Evolutionary conservation across 306 rosid species (phyloP), one percentile per base, ranked within the genome.

Genomic region (Hippophae tibetana): DNA sequence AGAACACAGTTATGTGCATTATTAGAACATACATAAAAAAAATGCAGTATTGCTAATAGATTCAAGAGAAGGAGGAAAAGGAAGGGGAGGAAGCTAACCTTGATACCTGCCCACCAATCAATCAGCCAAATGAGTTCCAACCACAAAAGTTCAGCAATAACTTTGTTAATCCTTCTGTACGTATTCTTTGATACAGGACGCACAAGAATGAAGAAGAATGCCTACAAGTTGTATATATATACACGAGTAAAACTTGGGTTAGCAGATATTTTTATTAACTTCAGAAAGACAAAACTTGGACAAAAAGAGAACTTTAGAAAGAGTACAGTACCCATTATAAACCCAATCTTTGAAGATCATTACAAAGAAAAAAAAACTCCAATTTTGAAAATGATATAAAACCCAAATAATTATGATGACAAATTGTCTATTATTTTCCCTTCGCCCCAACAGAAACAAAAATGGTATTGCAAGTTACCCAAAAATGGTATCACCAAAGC

Each of bases 41-140:
- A 27, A 27, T 27, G 1, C 38, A 27, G 38, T 3, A 27, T 25
- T 52, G 44, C 11, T 38, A 14, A 18, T 26, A 7, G 1, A 41
- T 58, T 38, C 41, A 46, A 42, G 9, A 25, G 6, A 13, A 31
- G 43, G 8, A 44, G 47, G 23, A 47, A 43, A 53, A 63, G 40
- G 64, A 53, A 49, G 56, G 47, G 6, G 63, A 52, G 65, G 50
- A 5, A 4, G 25, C 70, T 45, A 49, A 84, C 97, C 97, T 85
- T 83, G 72, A 79, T 56, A 13, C 80, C 83, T 10, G 87, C 92
- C 96, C 97, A 85, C 97, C 97, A 90, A 79, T 90, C 95, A 64
- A 87, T 53, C 31, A 90, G 92, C 81, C 90, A 90, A 64, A 87
- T 64, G 71, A 85, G 86, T 65, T 90, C 85, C 70, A 90, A 66